Evolutionary conservation across 2,329 filamentous ascomycete genomes (phyloP).

Genomic region (Aspergillus pseudoterreus): DNA sequence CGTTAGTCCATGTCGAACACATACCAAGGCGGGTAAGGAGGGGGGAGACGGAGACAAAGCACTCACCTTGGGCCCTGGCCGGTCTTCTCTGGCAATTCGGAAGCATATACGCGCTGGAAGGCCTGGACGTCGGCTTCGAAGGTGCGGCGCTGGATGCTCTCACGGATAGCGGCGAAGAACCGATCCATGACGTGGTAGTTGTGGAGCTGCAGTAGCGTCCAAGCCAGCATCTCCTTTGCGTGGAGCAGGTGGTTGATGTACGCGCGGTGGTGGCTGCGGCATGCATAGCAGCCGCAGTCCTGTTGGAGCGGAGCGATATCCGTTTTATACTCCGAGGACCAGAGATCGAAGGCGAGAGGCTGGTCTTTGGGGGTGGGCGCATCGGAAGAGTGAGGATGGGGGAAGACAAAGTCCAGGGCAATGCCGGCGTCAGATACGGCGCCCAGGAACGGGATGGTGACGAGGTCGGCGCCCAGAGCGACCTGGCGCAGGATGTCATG

Average conservation of each 20-base stretch:
- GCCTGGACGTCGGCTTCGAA: slow-evolving; percentile 53
- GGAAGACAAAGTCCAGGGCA: slow-evolving; percentile 75
- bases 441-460: slow-evolving; percentile 72
- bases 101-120: slow-evolving; percentile 68
- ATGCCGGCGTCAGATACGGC: slow-evolving; percentile 78
- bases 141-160: slow-evolving; percentile 55
- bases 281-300: slow-evolving; percentile 77
- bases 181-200: slow-evolving; percentile 70
- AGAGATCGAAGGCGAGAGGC: slow-evolving; percentile 75
- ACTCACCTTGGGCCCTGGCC: slow-evolving; percentile 69
- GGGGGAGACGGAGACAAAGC: background rate
- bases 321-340: slow-evolving; percentile 58
- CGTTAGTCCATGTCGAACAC: background rate
- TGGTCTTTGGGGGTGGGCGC: slow-evolving; percentile 18
- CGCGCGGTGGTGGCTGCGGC: slow-evolving; percentile 76
- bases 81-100: slow-evolving; percentile 67
- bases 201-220: slow-evolving; percentile 88
- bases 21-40: background rate
- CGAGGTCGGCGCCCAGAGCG: slow-evolving; percentile 72
- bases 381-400: slow-evolving; percentile 32
- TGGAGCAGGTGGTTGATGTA: slow-evolving; percentile 83
- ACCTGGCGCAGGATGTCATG: slow-evolving; percentile 75
- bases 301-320: slow-evolving; percentile 60
- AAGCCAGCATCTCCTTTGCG: slow-evolving; percentile 95
- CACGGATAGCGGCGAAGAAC: slow-evolving; percentile 71